Evolutionary conservation across 2,329 filamentous ascomycete species (phyloP), one percentile per base, ranked within the genome.

Genomic region (Monosporascus sp.): DNA sequence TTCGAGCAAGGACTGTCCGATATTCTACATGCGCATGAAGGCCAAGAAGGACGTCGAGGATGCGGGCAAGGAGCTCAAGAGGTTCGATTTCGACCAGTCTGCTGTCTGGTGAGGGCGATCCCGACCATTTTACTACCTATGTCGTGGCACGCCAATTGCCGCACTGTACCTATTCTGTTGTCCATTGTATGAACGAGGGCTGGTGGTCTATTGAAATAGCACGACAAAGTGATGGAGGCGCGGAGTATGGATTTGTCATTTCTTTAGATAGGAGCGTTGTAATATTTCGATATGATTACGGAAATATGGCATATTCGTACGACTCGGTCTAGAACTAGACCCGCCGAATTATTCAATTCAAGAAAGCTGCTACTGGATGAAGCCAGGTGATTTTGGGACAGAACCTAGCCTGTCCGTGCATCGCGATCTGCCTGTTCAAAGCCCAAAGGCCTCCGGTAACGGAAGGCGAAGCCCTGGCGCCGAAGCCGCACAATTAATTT

Each of bases 11-110:
- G 94, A 99, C 75, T 99, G 94, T 68, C 94, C 94, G 1, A 99
- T 99, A 65, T 99, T 99, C 72, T 99, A 99, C 71, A 99, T 99
- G 94, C 85, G 94, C 5, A 99, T 99, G 94, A 99, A 99, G 80
- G 93, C 93, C 34, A 96, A 97, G 81, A 99, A 99, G 78, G 94
- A 99, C 69, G 85, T 97, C 39, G 93, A 97, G 71, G 94, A 99
- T 74, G 87, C 86, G 2, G 90, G 92, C 53, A 95, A 90, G 74
- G 94, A 99, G 70, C 72, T 99, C 64, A 82, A 82, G 62, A 79
- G 94, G 62, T 99, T 99, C 72, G 94, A 99, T 73, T 82, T 85
- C 58, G 92, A 96, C 71, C 82, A 84, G 63, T 86, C 88, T 52
- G 82, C 89, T 27, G 75, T 79, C 46, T 82, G 79, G 79, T 82